Evolutionary conservation across 2,329 filamentous ascomycete genomes (phyloP).

Genomic region (Zymoseptoria brevis): DNA sequence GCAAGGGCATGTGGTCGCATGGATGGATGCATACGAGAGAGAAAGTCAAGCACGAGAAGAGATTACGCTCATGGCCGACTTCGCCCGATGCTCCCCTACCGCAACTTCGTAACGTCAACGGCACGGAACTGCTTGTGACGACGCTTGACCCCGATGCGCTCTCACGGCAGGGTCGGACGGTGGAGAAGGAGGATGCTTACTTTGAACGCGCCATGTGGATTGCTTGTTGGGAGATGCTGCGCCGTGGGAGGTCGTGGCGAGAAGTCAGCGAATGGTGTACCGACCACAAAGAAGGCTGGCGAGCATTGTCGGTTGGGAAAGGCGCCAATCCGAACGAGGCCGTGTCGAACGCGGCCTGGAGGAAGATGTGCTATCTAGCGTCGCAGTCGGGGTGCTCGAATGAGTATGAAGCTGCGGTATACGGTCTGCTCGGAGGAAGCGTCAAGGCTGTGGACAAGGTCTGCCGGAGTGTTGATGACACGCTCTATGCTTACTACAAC

Average conservation of each 20-base stretch:
- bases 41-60: conserved; percentile 83
- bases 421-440: conserved; percentile 83
- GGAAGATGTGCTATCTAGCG: conserved; percentile 68
- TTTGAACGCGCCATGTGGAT: conserved; percentile 89
- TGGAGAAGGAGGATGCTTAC: conserved; percentile 77
- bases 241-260: conserved; percentile 66
- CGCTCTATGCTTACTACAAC: conserved; percentile 81
- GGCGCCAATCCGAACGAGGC: conserved; percentile 33
- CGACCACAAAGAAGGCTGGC: conserved; percentile 80
- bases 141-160: conserved; percentile 87
- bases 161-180: conserved; percentile 65
- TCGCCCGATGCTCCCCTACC: conserved; percentile 47
- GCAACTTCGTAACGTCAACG: conserved; percentile 37
- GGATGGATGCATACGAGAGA: conserved; percentile 90
- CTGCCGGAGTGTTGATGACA: conserved; percentile 75
- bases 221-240: conserved; percentile 86
- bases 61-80: conserved; percentile 50
- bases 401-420: conserved; percentile 80
- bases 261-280: conserved; percentile 79
- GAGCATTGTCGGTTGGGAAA: conserved; percentile 70
- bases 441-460: conserved; percentile 67
- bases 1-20: conserved; percentile 68
- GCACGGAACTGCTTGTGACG: conserved; percentile 62
- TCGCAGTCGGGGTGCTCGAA: conserved; percentile 59
- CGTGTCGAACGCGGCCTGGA: conserved; percentile 49